A percentile compares a stretch with the other conserved stretches of the same genome.
Conservation (phyloP, 1,284 basidiomycete species). For the Megacollybia platyphylla region DNA sequence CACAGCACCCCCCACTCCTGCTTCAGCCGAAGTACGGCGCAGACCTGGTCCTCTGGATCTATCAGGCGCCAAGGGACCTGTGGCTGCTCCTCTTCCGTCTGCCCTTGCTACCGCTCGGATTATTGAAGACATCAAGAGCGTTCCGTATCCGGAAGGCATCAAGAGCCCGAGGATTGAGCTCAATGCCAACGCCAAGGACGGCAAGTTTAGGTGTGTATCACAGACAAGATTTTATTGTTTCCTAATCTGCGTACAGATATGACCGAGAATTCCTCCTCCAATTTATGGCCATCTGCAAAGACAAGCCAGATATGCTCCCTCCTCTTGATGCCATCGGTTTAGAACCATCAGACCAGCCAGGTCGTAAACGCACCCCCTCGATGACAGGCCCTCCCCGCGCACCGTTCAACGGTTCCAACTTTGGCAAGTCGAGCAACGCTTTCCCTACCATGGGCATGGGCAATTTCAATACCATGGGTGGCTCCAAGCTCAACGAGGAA, state of each 20-base stretch:
- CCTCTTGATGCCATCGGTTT: conserved; percentile 88
- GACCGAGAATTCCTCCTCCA: conserved; percentile 97
- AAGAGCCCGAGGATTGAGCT: conserved; percentile 78
- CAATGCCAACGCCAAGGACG: conserved; percentile 73
- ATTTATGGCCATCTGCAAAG: conserved; percentile 92
- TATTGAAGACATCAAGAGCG: conserved; percentile 73
- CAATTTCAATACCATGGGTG: conserved; percentile 54
- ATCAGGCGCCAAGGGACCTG: conserved; percentile 23
- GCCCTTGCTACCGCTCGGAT: conserved; percentile 64
- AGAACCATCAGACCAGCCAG: conserved; percentile 54
- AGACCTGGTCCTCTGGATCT: conserved; percentile 72
- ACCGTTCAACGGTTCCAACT: conserved; percentile 26
- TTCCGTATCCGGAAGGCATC: conserved; percentile 80
- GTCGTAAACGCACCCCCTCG: conserved; percentile 34
- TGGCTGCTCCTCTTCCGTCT: conserved; percentile 38
- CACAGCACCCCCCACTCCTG: conserved; percentile 28
- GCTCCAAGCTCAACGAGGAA: conserved; percentile 28
- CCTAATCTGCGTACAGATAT: conserved; percentile 42
- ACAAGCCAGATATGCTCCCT: conserved; percentile 86
- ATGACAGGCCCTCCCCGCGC: conserved; percentile 17
- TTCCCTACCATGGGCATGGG: conserved; percentile 54
- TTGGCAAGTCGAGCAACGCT: conserved; percentile 24
- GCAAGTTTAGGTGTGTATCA: conserved; percentile 71
- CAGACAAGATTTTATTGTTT: conserved; percentile 3
- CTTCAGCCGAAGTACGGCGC: conserved; percentile 21